Percentiles rank a stretch among this genome's conserved stretches.
phyloP scores from a whole-genome alignment of 2,329 filamentous ascomycete species.

The Exophiala sp. region DNA sequence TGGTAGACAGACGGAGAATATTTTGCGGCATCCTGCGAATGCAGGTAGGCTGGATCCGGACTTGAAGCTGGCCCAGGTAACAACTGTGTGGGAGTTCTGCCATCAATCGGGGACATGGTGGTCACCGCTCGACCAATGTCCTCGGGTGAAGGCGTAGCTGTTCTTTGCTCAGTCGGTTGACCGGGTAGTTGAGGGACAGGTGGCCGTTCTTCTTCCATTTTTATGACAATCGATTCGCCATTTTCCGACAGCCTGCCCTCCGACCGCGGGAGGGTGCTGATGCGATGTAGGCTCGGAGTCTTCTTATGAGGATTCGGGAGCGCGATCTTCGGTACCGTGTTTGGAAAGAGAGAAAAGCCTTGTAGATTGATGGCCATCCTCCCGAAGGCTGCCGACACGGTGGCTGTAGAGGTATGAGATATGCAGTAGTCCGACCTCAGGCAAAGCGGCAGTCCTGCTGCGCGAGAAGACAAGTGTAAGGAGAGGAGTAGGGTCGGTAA shows the following conservation, averaged over 20 bases:
- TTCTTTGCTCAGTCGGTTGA: slow-evolving; percentile 4
- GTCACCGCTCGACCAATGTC: slow-evolving; percentile 28
- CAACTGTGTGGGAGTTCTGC: slow-evolving; percentile 18
- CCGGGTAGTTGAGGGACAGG: slow-evolving; percentile 11
- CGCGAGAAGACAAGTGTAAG: background rate
- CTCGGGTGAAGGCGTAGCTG: slow-evolving; percentile 19
- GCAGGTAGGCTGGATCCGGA: background rate
- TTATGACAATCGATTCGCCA: slow-evolving; percentile 20
- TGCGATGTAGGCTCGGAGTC: slow-evolving; percentile 25
- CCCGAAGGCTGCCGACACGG: background rate
- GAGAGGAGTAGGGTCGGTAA: background rate
- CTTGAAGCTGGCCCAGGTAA: background rate
- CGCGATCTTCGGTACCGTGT: slow-evolving; percentile 24
- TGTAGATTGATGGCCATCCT: slow-evolving; percentile 18
- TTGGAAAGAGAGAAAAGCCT: slow-evolving; percentile 24
- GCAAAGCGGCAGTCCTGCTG: slow-evolving; percentile 21
- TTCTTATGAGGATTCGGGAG: slow-evolving; percentile 27
- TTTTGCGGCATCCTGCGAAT: slow-evolving; percentile 13
- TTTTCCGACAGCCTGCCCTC: slow-evolving; percentile 14
- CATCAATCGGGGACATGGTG: slow-evolving; percentile 26
- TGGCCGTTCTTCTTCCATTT: slow-evolving; percentile 21
- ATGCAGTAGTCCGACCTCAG: background rate
- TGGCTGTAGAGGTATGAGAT: background rate
- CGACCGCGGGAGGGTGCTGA: slow-evolving; percentile 14
- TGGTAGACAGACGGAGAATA: slow-evolving; percentile 26